A percentile compares a stretch with the other conserved stretches of the same genome.
Evolutionary conservation across 805 yeast species (phyloP).

Genomic region (Kodamaea sagamina): DNA sequence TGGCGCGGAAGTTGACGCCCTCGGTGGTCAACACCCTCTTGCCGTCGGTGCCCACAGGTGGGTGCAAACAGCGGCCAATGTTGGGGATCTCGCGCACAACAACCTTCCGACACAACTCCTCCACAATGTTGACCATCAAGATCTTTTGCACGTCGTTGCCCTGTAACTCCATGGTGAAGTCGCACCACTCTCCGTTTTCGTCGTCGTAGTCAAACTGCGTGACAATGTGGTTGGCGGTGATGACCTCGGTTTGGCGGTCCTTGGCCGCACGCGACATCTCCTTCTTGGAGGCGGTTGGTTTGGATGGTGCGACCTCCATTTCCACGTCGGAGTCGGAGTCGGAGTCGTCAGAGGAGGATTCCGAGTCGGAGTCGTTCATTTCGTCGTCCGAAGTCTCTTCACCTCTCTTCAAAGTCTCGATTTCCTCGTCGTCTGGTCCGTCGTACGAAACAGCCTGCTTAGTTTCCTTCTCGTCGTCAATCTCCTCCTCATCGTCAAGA

Average conservation of each 20-base stretch:
- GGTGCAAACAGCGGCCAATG: constrained; percentile 92
- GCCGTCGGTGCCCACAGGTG: constrained; percentile 60
- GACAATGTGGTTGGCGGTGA: constrained; percentile 70
- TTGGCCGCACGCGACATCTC: constrained; percentile 60
- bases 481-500: constrained; percentile 54
- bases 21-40: constrained; percentile 86
- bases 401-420: constrained; percentile 84
- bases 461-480: constrained; percentile 58
- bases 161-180: constrained; percentile 78
- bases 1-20: constrained; percentile 95
- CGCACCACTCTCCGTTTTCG: constrained; percentile 86
- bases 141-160: constrained; percentile 81
- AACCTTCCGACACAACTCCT: constrained; percentile 82
- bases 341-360: constrained; percentile 33
- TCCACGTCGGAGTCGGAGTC: constrained; percentile 39
- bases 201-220: constrained; percentile 89
- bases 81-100: constrained; percentile 90
- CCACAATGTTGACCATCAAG: constrained; percentile 95
- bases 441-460: constrained; percentile 92
- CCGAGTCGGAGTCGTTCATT: constrained; percentile 27
- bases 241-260: constrained; percentile 83
- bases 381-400: constrained; percentile 78
- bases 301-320: constrained; percentile 34
- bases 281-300: background rate
- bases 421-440: constrained; percentile 92